These are phyloP conservation scores for Pleurotus platypus DNA, from an alignment of 768 basidiomycete genomes.

Conservation along the genomic window DNA sequence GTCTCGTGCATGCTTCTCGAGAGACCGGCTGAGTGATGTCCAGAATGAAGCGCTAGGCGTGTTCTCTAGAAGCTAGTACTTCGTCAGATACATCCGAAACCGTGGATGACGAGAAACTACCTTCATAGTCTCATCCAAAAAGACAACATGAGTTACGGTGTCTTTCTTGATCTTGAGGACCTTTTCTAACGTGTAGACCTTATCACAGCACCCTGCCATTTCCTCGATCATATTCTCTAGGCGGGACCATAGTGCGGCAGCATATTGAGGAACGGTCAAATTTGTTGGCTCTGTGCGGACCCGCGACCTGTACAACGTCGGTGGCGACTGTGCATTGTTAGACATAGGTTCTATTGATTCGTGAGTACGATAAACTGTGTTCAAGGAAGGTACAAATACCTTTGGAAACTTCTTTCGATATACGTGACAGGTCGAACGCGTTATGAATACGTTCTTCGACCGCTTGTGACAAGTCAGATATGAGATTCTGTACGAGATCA, in stretches of 20 bases:
- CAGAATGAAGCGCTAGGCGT: slow-evolving; percentile 92
- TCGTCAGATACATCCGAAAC: background rate
- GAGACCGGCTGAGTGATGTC: slow-evolving; percentile 71
- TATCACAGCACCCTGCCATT: slow-evolving; percentile 88
- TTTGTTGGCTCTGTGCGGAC: slow-evolving; percentile 89
- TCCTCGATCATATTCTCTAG: slow-evolving; percentile 84
- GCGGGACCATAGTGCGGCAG: slow-evolving; percentile 74
- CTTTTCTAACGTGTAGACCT: slow-evolving; percentile 95
- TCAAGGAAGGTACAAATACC: slow-evolving; percentile 37
- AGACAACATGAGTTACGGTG: slow-evolving; percentile 65
- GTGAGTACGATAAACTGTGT: slow-evolving; percentile 2
- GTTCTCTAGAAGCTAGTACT: slow-evolving; percentile 71
- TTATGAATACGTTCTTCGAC: slow-evolving; percentile 77
- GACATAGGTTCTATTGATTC: slow-evolving; percentile 19
- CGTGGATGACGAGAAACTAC: slow-evolving; percentile 30
- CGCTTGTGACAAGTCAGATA: slow-evolving; percentile 76
- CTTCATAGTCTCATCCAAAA: slow-evolving; percentile 94
- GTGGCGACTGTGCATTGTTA: slow-evolving; percentile 31
- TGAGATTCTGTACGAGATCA: slow-evolving; percentile 72
- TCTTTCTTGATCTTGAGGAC: slow-evolving; percentile 90
- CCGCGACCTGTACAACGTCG: slow-evolving; percentile 73
- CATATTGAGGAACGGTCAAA: slow-evolving; percentile 83
- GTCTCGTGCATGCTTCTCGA: slow-evolving; percentile 83
- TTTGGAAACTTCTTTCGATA: slow-evolving; percentile 85
- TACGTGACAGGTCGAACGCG: slow-evolving; percentile 83